phyloP scores from a whole-genome alignment of 2,329 filamentous ascomycete species.

The Lasiodiplodia sp. region DNA sequence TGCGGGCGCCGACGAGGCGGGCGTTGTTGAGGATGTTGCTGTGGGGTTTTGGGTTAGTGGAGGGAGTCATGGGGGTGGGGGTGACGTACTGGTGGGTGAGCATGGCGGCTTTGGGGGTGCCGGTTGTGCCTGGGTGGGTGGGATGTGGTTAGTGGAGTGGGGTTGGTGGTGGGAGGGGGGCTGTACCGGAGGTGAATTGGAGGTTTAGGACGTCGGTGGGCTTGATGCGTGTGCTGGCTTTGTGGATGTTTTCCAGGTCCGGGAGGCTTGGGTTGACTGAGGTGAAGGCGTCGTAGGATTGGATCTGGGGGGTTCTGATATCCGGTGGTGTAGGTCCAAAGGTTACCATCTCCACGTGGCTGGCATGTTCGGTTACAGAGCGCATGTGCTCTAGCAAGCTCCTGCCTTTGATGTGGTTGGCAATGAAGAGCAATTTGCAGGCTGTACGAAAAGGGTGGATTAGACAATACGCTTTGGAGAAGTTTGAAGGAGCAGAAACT shows the following conservation, averaged over 20 bases:
- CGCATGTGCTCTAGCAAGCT: not conserved
- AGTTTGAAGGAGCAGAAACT: not conserved
- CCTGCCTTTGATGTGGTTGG: not conserved
- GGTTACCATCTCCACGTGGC: not conserved
- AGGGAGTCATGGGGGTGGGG: constrained; percentile 47
- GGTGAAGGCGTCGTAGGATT: not conserved
- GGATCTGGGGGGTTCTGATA: not conserved
- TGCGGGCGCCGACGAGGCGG: constrained; percentile 79
- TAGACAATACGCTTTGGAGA: not conserved
- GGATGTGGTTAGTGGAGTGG: not conserved
- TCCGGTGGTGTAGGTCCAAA: not conserved
- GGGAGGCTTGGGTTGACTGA: not conserved
- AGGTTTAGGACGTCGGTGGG: constrained; percentile 85
- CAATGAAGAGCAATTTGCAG: constrained; percentile 2
- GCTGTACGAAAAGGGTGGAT: not conserved
- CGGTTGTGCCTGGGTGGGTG: constrained; percentile 2
- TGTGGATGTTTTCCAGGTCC: not conserved
- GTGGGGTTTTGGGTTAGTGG: no score
- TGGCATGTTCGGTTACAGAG: not conserved
- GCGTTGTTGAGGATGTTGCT: constrained; percentile 90
- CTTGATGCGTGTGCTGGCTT: constrained; percentile 29
- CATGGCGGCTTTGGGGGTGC: constrained; percentile 87
- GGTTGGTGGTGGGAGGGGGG: constrained; percentile 59
- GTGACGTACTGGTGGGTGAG: constrained; percentile 38
- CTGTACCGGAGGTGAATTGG: constrained; percentile 91